A percentile compares a stretch with the other conserved stretches of the same genome.
Evolutionary conservation across 371 early-diverging fungal species (phyloP).

Genomic region (Chytridium lagenaria): DNA sequence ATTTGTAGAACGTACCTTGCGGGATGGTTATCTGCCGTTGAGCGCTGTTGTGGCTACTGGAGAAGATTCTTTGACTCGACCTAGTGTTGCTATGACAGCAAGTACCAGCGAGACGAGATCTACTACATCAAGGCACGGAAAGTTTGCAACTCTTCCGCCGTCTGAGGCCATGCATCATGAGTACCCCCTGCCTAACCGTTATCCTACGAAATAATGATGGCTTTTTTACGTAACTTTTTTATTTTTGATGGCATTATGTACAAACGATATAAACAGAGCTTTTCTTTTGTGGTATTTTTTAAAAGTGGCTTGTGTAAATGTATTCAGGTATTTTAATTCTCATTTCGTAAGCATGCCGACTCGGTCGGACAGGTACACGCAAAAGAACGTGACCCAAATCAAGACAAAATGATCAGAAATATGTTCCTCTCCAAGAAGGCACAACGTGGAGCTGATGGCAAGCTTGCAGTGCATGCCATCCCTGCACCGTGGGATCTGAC

Average conservation of each 20-base stretch:
- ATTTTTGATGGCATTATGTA: constrained; percentile 26
- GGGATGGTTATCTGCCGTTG: constrained; percentile 11
- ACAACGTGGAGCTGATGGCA: constrained; percentile 12
- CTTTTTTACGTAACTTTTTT: constrained; percentile 17
- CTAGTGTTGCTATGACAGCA: not conserved
- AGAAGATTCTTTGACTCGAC: not conserved
- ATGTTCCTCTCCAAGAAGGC: not conserved
- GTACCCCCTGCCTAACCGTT: not conserved
- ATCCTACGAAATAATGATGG: constrained; percentile 17
- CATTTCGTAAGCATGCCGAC: no score
- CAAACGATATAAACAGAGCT: no score
- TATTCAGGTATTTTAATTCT: not conserved
- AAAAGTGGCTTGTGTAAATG: constrained; percentile 29
- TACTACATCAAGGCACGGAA: not conserved
- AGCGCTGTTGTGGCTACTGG: constrained; percentile 19
- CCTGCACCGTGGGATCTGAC: constrained; percentile 23
- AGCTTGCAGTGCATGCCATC: not conserved
- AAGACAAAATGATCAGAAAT: no score
- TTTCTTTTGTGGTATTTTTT: constrained; percentile 29
- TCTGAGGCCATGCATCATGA: no score
- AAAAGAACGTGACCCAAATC: no score
- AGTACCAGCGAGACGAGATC: not conserved
- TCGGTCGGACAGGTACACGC: no score
- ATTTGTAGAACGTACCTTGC: constrained; percentile 5
- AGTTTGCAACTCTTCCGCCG: not conserved